These are phyloP conservation scores for Kappamyces sp. DNA, from an alignment of 192 early-diverging fungal genomes.

Conservation along the genomic window DNA sequence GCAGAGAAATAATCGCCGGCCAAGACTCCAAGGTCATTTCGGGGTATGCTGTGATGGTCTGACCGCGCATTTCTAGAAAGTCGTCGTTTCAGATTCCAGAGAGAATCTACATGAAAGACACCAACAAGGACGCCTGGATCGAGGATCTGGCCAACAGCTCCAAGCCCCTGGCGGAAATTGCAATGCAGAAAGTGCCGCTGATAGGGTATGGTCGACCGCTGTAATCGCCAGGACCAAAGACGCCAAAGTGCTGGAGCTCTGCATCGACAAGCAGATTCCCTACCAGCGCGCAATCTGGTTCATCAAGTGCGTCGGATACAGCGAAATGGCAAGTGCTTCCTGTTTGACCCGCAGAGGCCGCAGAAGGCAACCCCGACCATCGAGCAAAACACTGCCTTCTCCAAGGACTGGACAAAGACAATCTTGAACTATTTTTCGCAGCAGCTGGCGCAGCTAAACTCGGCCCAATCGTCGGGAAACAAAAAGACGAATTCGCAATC, in stretches of 20 bases:
- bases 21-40: not conserved
- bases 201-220: too few relatives aligned
- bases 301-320: constrained; percentile 13
- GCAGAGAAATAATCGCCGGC: not conserved
- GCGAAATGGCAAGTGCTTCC: too few relatives aligned
- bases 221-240: constrained; percentile 10
- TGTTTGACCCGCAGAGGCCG: too few relatives aligned
- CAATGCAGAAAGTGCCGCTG: constrained; percentile 10
- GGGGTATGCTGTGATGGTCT: not conserved
- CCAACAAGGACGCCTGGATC: not conserved
- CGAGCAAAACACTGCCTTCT: too few relatives aligned
- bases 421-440: too few relatives aligned
- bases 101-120: not conserved
- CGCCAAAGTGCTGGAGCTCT: constrained; percentile 4
- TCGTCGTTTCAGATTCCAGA: not conserved
- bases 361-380: too few relatives aligned
- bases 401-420: too few relatives aligned
- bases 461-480: too few relatives aligned
- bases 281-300: not conserved
- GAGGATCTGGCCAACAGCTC: constrained; percentile 5
- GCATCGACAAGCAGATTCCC: constrained; percentile 5
- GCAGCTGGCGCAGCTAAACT: too few relatives aligned
- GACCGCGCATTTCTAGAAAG: constrained; percentile 5
- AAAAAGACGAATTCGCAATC: too few relatives aligned
- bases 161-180: constrained; percentile 2